Evolutionary conservation across 441 rosid genomes (phyloP).

Genomic region (Hura crepitans): DNA sequence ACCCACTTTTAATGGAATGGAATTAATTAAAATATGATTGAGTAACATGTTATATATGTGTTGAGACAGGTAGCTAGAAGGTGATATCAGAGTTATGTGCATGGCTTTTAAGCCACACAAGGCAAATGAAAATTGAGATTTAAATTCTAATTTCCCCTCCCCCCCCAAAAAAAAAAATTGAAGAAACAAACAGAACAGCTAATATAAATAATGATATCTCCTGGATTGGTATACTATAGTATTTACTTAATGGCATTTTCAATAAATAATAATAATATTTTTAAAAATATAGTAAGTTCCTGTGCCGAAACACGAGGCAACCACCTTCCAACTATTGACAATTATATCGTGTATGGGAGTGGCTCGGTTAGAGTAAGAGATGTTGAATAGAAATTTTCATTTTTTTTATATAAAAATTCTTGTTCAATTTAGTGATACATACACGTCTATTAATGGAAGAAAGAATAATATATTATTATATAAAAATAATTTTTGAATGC

Average conservation of each 20-base stretch:
- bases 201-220: background rate
- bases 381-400: background rate
- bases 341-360: background rate
- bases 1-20: background rate
- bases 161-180: too few relatives aligned
- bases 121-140: background rate
- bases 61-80: background rate
- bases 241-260: too few relatives aligned
- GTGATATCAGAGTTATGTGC: conserved; percentile 5
- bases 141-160: too few relatives aligned
- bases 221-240: background rate
- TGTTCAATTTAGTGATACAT: background rate
- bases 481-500: too few relatives aligned
- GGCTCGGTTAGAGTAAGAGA: background rate
- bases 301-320: conserved; percentile 30
- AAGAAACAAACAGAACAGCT: background rate
- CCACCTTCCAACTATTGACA: conserved; percentile 19
- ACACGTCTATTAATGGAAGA: too few relatives aligned
- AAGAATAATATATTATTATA: too few relatives aligned
- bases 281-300: background rate
- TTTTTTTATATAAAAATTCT: background rate
- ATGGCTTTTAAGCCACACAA: background rate
- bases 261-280: too few relatives aligned
- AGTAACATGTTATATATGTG: background rate
- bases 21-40: background rate